Percentiles rank a stretch among this genome's conserved stretches.
phyloP scores from a whole-genome alignment of 805 yeast genomes.

The Myxozyma kluyveri region DNA sequence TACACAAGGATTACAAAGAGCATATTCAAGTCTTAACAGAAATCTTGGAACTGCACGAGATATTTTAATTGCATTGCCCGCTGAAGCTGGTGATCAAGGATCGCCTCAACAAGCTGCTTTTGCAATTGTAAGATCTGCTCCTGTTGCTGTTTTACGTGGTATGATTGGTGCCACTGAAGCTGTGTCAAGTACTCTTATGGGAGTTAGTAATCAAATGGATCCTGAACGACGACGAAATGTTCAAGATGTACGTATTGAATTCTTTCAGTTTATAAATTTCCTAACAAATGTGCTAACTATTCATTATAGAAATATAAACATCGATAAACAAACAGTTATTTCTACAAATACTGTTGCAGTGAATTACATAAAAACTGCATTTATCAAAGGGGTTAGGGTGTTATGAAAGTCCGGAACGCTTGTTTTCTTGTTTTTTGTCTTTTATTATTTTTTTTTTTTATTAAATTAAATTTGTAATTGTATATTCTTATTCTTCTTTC shows the following conservation, averaged over 20 bases:
- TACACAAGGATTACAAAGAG: slow-evolving; percentile 70
- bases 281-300: not conserved
- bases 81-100: slow-evolving; percentile 61
- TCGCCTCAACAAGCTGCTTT: slow-evolving; percentile 64
- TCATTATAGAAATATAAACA: slow-evolving; percentile 7
- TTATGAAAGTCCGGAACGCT: not conserved
- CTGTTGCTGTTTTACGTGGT: slow-evolving; percentile 77
- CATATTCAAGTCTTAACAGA: slow-evolving; percentile 67
- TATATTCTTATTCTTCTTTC: not conserved
- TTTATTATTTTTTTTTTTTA: not conserved
- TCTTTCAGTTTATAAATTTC: not conserved
- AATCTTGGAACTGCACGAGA: slow-evolving; percentile 65
- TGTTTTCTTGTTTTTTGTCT: not conserved
- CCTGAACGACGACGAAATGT: slow-evolving; percentile 57
- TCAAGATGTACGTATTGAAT: slow-evolving; percentile 44
- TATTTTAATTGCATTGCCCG: slow-evolving; percentile 58
- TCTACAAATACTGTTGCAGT: not conserved
- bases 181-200: slow-evolving; percentile 74
- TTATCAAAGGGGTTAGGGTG: not conserved
- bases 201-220: slow-evolving; percentile 77
- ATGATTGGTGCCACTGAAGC: slow-evolving; percentile 93
- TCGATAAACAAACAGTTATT: too few relatives aligned
- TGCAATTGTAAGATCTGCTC: slow-evolving; percentile 72
- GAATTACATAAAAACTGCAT: slow-evolving; percentile 1
- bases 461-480: not conserved